Percentiles rank a stretch among this genome's conserved stretches.
Conservation (phyloP, 2,329 filamentous ascomycete genomes). For the Ophiostoma triangulosporum region DNA sequence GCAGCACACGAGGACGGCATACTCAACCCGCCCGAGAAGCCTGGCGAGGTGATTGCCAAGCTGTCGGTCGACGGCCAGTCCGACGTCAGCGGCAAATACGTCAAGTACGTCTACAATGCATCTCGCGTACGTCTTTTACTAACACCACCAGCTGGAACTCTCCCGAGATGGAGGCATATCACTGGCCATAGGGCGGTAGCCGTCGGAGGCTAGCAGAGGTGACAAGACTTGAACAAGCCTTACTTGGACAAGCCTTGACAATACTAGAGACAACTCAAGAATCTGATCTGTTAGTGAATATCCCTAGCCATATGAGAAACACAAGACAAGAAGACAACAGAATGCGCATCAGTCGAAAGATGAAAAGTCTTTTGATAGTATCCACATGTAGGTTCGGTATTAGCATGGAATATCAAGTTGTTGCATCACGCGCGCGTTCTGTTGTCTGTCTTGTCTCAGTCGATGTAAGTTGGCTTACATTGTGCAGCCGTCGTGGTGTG, state of each 20-base stretch:
- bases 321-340: conserved; percentile 18
- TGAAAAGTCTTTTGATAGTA: conserved; percentile 59
- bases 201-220: no score
- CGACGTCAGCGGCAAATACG: conserved; percentile 61
- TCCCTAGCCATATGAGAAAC: conserved; percentile 15
- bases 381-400: conserved; percentile 58
- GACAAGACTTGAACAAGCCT: no score
- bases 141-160: conserved; percentile 34
- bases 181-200: conserved; percentile 11
- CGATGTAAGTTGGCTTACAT: conserved; percentile 8
- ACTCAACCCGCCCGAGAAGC: conserved; percentile 68
- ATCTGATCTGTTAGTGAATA: neutral
- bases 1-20: conserved; percentile 55
- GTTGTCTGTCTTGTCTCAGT: neutral
- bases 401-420: conserved; percentile 61
- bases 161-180: conserved; percentile 35
- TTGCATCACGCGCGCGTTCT: conserved; percentile 43
- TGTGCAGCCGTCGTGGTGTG: neutral
- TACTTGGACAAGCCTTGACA: no score
- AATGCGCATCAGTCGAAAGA: conserved; percentile 61
- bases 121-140: neutral
- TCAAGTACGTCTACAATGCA: conserved; percentile 37
- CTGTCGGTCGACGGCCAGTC: conserved; percentile 52
- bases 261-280: neutral
- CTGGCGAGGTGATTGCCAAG: conserved; percentile 73